Evolutionary conservation across 805 yeast genomes (phyloP).

Genomic region (Torulaspora delbrueckii): DNA sequence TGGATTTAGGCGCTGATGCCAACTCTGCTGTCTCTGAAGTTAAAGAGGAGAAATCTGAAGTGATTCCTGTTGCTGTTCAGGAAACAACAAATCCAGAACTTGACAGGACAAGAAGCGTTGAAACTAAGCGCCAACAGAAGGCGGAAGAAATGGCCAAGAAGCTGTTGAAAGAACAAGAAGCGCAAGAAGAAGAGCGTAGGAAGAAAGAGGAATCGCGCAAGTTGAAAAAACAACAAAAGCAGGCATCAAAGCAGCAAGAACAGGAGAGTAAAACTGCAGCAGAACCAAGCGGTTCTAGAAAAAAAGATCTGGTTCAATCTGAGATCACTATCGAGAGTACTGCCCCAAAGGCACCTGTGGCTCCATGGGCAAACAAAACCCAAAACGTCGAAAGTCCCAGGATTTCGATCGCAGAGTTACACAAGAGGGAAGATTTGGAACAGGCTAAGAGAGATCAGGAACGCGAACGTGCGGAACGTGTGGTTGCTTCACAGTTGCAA

Average conservation of each 20-base stretch:
- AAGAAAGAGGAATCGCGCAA: conserved; percentile 13
- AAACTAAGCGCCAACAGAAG: conserved; percentile 13
- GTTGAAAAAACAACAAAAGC: conserved; percentile 14
- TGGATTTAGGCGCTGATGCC: conserved; percentile 7
- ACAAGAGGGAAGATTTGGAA: conserved; percentile 19
- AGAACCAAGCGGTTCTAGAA: conserved; percentile 1
- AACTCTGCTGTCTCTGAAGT: conserved; percentile 4
- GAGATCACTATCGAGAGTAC: conserved; percentile 3
- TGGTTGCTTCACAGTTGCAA: conserved; percentile 21
- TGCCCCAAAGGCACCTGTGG: conserved; percentile 16
- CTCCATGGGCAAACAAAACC: conserved; percentile 32
- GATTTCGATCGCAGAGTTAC: conserved; percentile 24
- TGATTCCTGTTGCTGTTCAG: neutral
- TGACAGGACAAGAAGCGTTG: neutral
- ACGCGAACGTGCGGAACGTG: conserved; percentile 17
- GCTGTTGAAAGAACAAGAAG: conserved; percentile 15
- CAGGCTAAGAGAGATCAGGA: conserved; percentile 15
- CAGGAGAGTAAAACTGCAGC: conserved; percentile 6
- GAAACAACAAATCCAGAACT: neutral
- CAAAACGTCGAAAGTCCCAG: conserved; percentile 17
- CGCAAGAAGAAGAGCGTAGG: conserved; percentile 14
- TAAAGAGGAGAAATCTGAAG: neutral
- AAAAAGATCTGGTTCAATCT: conserved; percentile 1
- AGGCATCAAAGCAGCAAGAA: conserved; percentile 9
- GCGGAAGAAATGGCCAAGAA: conserved; percentile 26